Evolutionary conservation across 2,329 filamentous ascomycete genomes (phyloP), one percentile per base, ranked within the genome.

Genomic region (Cordyceps cateniannulata): DNA sequence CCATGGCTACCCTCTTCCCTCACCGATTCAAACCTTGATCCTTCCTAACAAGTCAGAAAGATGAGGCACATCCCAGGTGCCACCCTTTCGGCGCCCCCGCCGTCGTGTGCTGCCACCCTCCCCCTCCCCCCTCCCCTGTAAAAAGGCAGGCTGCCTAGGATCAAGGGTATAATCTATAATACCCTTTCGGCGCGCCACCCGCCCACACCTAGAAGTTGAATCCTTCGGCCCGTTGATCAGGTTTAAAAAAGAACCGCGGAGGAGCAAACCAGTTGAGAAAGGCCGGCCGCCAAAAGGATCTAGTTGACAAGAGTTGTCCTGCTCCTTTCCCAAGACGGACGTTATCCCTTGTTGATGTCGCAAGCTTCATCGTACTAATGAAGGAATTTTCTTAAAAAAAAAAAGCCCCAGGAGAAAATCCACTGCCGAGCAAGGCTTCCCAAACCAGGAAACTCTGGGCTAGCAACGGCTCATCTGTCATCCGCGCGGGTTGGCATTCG

Each of bases 181-280:
- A 27, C n/a, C 52, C 24, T 22, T 20, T 22, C 35, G 18, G 25
- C 42, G 51, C 51, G 51, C 51, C 53, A 56, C 53, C 53, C 40
- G 42, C 53, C 42, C 53, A 56, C 40, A 48, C n/a, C n/a, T 32
- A 18, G n/a, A 35, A 45, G 8, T 32, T 22, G 4, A 42, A 12
- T 38, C 25, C n/a, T 56, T 56, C 53, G 53, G 53, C 40, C 53
- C 53, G 53, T 56, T 47, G 14, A 32, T 20, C 40, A 45, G 22
- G 38, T 3, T 16, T 5, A 5, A 7, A 10, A 40, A 40, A 40
- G 38, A 44, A 29, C 18, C 6, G 14, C 5, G 6, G 44, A 20
- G 8, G 9, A 22, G 20, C 12, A 20, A 20, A 47, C 3, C 20
- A 40, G 12, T 7, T 16, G 38, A 40, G 14, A 8, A 40, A 14